Percentiles rank a stretch among this genome's conserved stretches.
phyloP scores from a whole-genome alignment of 1,284 basidiomycete genomes.

The Laetiporus sulphureus region DNA sequence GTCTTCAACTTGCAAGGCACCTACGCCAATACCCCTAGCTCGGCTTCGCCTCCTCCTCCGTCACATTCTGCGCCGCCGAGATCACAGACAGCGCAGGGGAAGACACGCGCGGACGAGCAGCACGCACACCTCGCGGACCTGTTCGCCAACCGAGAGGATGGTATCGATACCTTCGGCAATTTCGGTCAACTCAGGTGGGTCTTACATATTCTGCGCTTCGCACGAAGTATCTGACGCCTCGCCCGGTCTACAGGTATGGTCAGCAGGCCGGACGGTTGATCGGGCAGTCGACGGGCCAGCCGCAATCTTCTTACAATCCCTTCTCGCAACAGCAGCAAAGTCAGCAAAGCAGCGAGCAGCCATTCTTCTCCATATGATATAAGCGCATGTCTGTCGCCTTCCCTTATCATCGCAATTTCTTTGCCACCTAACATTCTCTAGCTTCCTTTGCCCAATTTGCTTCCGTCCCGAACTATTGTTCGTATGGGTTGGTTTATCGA shows the following conservation, averaged over 20 bases:
- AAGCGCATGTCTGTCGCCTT: too few relatives aligned
- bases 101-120: constrained; percentile 38
- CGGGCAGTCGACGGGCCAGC: constrained; percentile 51
- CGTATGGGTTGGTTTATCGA: too few relatives aligned
- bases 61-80: constrained; percentile 24
- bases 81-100: constrained; percentile 14
- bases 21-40: constrained; percentile 31
- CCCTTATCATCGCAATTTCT: too few relatives aligned
- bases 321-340: constrained; percentile 60
- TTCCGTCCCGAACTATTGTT: too few relatives aligned
- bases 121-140: constrained; percentile 74
- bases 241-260: constrained; percentile 53
- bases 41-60: constrained; percentile 26
- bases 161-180: constrained; percentile 93
- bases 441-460: too few relatives aligned
- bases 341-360: constrained; percentile 58
- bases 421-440: too few relatives aligned
- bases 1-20: constrained; percentile 60
- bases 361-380: constrained; percentile 73
- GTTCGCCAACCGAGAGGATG: constrained; percentile 79
- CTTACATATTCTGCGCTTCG: too few relatives aligned
- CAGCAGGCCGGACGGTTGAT: constrained; percentile 53
- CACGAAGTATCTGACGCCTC: too few relatives aligned
- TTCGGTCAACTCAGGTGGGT: constrained; percentile 65
- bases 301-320: constrained; percentile 54